Base-by-base conservation (phyloP, 306 rosid genomes). In the Corylus heterophylla region DNA sequence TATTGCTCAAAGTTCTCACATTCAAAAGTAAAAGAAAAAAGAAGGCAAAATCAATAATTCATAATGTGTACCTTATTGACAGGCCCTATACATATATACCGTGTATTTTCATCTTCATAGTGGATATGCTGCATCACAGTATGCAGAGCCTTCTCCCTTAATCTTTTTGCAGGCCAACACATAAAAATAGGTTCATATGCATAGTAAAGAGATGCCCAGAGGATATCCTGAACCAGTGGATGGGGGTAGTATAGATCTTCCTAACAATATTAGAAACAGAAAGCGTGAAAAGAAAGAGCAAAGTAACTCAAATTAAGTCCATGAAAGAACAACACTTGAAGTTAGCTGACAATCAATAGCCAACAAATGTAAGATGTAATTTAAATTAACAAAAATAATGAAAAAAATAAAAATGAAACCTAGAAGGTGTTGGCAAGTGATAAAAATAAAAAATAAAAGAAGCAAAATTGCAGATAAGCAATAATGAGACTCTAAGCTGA, bases 41-140 rank as follows among this genome's bases (percentile, higher is more conserved):
- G 35, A 31, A 31, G 35, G 68, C 68, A 61, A 20, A 61, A 61
- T 25, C 18, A 27, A 27, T 8, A 27, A 27, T 61, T 61, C 16
- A 29, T 61, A 6, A 12, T 27, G 7, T 22, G 48, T 90, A 93
- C 97, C 97, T 93, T 93, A 79, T 93, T 93, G 49, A 91, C 98
- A 62, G 95, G 97, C 58, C 98, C 97, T 70, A 93, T 93, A 86
- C 98, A 93, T 73, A 90, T 39, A 85, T 91, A 91, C 54, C 98
- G 97, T 85, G 98, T 91, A 84, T 93, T 93, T 88, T 93, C 97
- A 78, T 93, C 98, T 88, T 93, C 98, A 76, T 93, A 93, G 72
- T 93, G 97, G 71, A 93, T 86, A 80, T 93, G 98, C 84, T 89
- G 85, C 11, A 93, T 88, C 51, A 76, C 89, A 31, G 76, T 67